Evolutionary conservation across 2,329 filamentous ascomycete species (phyloP).

Genomic region (Fusarium praegraminearum): DNA sequence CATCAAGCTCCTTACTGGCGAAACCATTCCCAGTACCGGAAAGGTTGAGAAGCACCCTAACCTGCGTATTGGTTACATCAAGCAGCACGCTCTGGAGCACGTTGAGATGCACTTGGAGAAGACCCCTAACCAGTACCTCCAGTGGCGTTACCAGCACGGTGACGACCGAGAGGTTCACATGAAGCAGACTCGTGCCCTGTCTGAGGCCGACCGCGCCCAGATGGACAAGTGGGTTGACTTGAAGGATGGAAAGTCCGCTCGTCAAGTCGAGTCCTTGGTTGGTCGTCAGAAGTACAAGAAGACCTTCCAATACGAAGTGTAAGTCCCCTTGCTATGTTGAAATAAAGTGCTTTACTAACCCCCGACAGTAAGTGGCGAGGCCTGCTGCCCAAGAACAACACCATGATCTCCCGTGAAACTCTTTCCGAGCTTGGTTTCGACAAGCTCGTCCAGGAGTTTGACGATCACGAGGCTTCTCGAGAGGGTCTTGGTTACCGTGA

Average conservation of each 20-base stretch:
- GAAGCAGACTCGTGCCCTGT: slow-evolving; percentile 95
- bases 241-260: slow-evolving; percentile 80
- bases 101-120: slow-evolving; percentile 99
- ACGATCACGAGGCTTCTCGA: slow-evolving; percentile 98
- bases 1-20: slow-evolving; percentile 96
- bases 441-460: slow-evolving; percentile 97
- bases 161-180: slow-evolving; percentile 97
- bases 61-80: slow-evolving; percentile 98
- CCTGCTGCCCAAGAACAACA: slow-evolving; percentile 92
- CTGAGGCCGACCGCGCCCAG: slow-evolving; percentile 84
- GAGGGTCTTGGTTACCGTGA: slow-evolving; percentile 97
- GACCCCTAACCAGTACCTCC: slow-evolving; percentile 98
- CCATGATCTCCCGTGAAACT: slow-evolving; percentile 92
- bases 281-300: slow-evolving; percentile 99
- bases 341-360: slow-evolving; percentile 46
- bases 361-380: slow-evolving; percentile 82
- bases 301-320: slow-evolving; percentile 97
- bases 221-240: slow-evolving; percentile 93
- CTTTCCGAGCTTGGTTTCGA: slow-evolving; percentile 85
- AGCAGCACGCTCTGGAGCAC: slow-evolving; percentile 98
- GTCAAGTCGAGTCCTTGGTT: slow-evolving; percentile 88
- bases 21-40: slow-evolving; percentile 83
- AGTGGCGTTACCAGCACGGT: slow-evolving; percentile 98
- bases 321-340: slow-evolving; percentile 53
- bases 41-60: slow-evolving; percentile 99